A percentile compares a stretch with the other conserved stretches of the same genome.
Evolutionary conservation across 495 filamentous ascomycete species (phyloP).

Genomic region (Viridothelium virens): DNA sequence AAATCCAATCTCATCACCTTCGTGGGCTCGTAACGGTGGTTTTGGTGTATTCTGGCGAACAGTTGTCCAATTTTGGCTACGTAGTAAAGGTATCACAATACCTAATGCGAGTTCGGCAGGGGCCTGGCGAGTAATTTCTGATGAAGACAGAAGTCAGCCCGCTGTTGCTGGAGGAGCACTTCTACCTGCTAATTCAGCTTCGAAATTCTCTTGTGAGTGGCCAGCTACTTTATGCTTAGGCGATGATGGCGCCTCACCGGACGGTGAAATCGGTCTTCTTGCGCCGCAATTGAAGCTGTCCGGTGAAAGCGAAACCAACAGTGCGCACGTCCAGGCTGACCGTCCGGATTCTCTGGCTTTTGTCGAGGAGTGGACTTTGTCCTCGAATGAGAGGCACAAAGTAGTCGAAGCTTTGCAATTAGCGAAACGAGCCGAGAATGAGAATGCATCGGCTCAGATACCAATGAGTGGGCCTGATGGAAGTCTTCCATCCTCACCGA

Average conservation of each 20-base stretch:
- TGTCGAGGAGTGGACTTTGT: conserved; percentile 61
- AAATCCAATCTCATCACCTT: neutral
- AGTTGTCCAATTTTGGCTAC: neutral
- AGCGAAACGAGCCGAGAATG: conserved; percentile 44
- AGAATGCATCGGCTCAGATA: conserved; percentile 4
- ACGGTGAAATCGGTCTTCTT: neutral
- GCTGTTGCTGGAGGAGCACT: neutral
- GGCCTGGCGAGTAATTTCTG: neutral
- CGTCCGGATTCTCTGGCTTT: conserved; percentile 52
- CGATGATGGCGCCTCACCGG: neutral
- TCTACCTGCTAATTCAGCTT: neutral
- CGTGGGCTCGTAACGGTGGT: neutral
- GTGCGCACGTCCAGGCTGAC: neutral
- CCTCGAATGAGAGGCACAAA: conserved; percentile 43
- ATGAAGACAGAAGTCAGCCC: too few species aligned
- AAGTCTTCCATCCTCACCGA: conserved; percentile 20
- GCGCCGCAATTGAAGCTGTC: too few species aligned
- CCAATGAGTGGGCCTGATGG: neutral
- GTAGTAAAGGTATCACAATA: neutral
- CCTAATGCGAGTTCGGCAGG: neutral
- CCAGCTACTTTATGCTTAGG: conserved; percentile 25
- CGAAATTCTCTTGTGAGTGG: conserved; percentile 8
- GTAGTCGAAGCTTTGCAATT: conserved; percentile 42
- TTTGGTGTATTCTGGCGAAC: neutral
- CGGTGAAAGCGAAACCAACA: neutral